These are phyloP conservation scores for Podila horticola DNA, from an alignment of 192 early-diverging fungal genomes.

Conservation along the genomic window DNA sequence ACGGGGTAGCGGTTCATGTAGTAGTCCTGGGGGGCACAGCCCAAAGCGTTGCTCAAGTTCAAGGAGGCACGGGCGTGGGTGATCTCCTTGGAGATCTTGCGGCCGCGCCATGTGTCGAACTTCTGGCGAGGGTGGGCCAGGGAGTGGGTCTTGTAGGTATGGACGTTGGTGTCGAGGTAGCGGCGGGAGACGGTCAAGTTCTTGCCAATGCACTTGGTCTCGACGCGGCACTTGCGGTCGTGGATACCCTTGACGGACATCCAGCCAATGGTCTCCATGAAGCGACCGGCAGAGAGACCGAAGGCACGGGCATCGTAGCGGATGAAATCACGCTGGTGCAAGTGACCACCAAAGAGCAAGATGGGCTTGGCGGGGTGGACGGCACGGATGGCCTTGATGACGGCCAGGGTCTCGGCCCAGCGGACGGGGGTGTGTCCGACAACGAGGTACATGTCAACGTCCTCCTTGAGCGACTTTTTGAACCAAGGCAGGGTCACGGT, in stretches of 20 bases:
- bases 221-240: conserved; percentile 23
- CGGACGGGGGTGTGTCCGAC: conserved; percentile 62
- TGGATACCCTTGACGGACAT: conserved; percentile 57
- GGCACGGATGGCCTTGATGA: conserved; percentile 57
- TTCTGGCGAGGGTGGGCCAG: conserved; percentile 35
- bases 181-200: conserved; percentile 57
- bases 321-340: conserved; percentile 65
- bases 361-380: conserved; percentile 61
- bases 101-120: conserved; percentile 52
- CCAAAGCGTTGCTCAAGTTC: conserved; percentile 47
- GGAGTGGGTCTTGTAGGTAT: conserved; percentile 63
- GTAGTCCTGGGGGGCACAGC: conserved; percentile 64
- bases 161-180: conserved; percentile 62
- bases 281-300: conserved; percentile 60
- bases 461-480: conserved; percentile 52
- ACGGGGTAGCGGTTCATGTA: conserved; percentile 52
- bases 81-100: conserved; percentile 52
- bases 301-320: conserved; percentile 55
- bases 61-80: conserved; percentile 31
- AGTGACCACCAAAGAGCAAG: conserved; percentile 62
- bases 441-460: conserved; percentile 61
- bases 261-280: conserved; percentile 67
- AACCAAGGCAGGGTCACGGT: conserved; percentile 64
- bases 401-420: conserved; percentile 51
- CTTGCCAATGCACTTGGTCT: conserved; percentile 39